These are phyloP conservation scores for Alliaria petiolata DNA, from an alignment of 345 rosid species.

Conservation along the genomic window DNA sequence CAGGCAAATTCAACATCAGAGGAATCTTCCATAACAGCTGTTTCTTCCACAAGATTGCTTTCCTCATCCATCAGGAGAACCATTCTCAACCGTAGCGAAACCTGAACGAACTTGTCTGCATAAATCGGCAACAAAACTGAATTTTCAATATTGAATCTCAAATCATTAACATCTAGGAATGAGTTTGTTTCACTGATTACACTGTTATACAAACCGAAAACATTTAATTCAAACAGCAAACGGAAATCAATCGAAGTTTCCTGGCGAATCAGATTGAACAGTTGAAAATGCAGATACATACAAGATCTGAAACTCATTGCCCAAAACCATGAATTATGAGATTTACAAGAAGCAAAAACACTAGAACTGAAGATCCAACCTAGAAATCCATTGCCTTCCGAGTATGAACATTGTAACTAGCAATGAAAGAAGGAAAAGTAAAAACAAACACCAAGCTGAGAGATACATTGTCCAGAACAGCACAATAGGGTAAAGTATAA, in stretches of 20 bases:
- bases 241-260: neutral
- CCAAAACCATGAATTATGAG: neutral
- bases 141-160: conserved; percentile 3
- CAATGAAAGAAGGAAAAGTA: neutral
- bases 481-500: neutral
- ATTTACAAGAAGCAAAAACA: neutral
- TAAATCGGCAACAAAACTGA: neutral
- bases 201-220: conserved; percentile 1
- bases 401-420: conserved; percentile 8
- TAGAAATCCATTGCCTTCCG: neutral
- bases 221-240: neutral
- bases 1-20: conserved; percentile 39
- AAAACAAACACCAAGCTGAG: conserved; percentile 2
- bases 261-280: neutral
- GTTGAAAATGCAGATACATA: conserved; percentile 13
- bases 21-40: conserved; percentile 32
- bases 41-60: conserved; percentile 32
- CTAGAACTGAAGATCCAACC: neutral
- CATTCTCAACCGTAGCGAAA: conserved; percentile 38
- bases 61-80: conserved; percentile 32
- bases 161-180: neutral
- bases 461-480: conserved; percentile 25
- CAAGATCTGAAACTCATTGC: conserved; percentile 15
- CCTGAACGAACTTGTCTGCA: conserved; percentile 2
- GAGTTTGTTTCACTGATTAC: conserved; percentile 1